phyloP scores from a whole-genome alignment of 345 rosid species.

The Durio zibethinus region DNA sequence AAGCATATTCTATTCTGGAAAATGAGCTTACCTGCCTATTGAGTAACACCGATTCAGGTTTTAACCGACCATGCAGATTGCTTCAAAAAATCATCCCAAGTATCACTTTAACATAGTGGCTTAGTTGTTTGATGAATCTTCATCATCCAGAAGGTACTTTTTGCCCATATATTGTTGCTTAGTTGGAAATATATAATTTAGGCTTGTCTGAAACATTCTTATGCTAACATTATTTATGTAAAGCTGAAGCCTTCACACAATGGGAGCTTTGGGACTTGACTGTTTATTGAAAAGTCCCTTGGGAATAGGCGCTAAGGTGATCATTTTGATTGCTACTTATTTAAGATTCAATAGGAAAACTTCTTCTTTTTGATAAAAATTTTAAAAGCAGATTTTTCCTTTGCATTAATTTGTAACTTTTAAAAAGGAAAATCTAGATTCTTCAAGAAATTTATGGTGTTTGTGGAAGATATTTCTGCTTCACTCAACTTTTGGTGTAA shows the following conservation, averaged over 20 bases:
- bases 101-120: slow-evolving; percentile 27
- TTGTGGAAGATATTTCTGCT: neutral
- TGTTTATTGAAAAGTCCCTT: neutral
- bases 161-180: neutral
- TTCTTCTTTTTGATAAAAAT: neutral
- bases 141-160: neutral
- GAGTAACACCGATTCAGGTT: slow-evolving; percentile 39
- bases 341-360: neutral
- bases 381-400: neutral
- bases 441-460: neutral
- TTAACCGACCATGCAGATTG: slow-evolving; percentile 39
- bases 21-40: slow-evolving; percentile 58
- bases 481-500: neutral
- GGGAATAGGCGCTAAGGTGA: neutral
- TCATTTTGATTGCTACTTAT: neutral
- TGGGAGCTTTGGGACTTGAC: slow-evolving; percentile 2
- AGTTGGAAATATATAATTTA: neutral
- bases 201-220: neutral
- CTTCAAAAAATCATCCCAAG: slow-evolving; percentile 83
- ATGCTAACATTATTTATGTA: neutral
- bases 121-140: neutral
- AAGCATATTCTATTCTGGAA: slow-evolving; percentile 81
- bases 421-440: neutral
- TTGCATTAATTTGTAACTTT: neutral
- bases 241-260: slow-evolving; percentile 2